Evolutionary conservation across 2,329 filamentous ascomycete genomes (phyloP).

Genomic region (Didymella pinodella): DNA sequence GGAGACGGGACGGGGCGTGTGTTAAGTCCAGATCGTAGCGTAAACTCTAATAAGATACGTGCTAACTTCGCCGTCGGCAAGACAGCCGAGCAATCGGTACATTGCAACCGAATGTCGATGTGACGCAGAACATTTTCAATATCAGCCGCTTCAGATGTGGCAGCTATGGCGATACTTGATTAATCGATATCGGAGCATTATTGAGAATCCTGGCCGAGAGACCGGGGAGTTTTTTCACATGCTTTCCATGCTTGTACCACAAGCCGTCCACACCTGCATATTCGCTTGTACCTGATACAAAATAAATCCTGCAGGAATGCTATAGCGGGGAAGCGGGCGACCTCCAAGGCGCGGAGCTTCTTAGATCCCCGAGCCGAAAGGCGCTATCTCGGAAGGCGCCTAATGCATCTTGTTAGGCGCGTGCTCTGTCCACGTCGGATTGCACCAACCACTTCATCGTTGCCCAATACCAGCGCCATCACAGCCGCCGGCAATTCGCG

Average conservation of each 20-base stretch:
- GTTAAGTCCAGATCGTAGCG: constrained; percentile 2
- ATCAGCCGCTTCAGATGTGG: neutral
- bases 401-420: constrained; percentile 2
- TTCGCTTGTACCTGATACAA: neutral
- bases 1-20: constrained; percentile 13
- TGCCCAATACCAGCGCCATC: neutral
- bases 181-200: neutral
- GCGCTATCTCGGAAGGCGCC: constrained; percentile 3
- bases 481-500: neutral
- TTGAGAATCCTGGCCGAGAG: neutral
- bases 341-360: neutral
- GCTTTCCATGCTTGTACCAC: neutral
- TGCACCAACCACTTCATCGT: constrained; percentile 1
- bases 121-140: neutral
- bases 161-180: neutral
- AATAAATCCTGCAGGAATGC: constrained; percentile 2
- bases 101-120: neutral
- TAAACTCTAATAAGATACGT: neutral
- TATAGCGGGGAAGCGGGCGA: constrained; percentile 2
- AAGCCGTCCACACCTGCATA: neutral
- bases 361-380: neutral
- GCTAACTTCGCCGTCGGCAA: constrained; percentile 4
- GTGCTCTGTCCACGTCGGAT: neutral
- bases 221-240: neutral
- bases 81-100: constrained; percentile 1